Base-by-base conservation (phyloP, 2,329 filamentous ascomycete genomes). In the Colletotrichum graminicola region DNA sequence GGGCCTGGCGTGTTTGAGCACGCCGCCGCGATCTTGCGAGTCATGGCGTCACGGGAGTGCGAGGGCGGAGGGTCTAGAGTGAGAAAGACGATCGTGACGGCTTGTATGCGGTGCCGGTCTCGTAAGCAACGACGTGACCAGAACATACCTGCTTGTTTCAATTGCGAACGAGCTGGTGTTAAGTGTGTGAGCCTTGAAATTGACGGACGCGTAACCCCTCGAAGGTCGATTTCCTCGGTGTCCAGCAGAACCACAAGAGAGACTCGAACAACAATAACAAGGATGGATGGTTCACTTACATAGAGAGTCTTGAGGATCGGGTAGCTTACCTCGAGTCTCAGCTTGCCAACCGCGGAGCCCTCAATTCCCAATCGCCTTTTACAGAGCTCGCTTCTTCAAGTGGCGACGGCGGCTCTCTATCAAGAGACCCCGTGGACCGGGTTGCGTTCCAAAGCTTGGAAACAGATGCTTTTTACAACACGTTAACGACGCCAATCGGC, bases 251-350 rank as follows among this genome's bases (percentile, higher is more conserved):
- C 6, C 39, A 16, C 16, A 16, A 29, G n/a, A 16, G 23, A 18
- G 14, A n/a, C 64, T 56, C 32, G 32, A 29, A 36, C 26, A 12
- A 26, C 18, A 41, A 43, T 29, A 34, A 34, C 10, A 34, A 39
- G 49, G 14, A 43, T 36, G 12, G 51, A 26, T 18, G 67, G 54
- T 66, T 34, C 39, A 78, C 76, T 29, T 78, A 77, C 49, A 77
- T 77, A 51, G 76, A 75, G 36, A 77, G 57, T 3, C 72, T 78
- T 0, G 77, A 78, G 26, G 76, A 78, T 26, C 74, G 74, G 6
- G 63, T 78, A 0, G 77, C 75, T 11, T 73, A 76, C 8, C 67
- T 78, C 5, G 77, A 78, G 29, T 62, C 73, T 3, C 72, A 73
- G 41, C 41, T 74, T 12, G 36, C 60, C 16, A 47, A 36, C 47